Base-by-base conservation (phyloP, 768 basidiomycete species). In the Amanita muscaria region DNA sequence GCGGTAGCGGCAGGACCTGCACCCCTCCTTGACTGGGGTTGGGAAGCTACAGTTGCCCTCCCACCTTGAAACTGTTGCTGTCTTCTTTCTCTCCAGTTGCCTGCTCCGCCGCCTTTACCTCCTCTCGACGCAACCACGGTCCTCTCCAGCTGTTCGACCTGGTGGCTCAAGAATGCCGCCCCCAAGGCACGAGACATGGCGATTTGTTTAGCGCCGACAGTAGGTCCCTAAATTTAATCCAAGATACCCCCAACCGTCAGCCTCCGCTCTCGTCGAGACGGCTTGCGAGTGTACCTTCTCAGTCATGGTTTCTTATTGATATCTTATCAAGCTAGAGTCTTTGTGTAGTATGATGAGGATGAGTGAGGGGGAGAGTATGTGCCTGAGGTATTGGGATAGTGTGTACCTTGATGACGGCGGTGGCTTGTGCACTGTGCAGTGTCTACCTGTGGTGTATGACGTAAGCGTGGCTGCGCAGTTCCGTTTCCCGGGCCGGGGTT, bases 161-260 rank as follows among this genome's bases (percentile, higher is more conserved):
- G 87, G 53, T 91, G 88, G 51, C 74, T 83, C 48, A 91, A 74
- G 59, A 89, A 89, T 2, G 88, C 88, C 22, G 88, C 87, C 15
- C 88, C 88, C 30, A 91, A 76, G 1, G 88, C 88, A 50, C 80
- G 77, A 45, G 88, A 89, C 84, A 91, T 86, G 46, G 85, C 85
- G 32, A 84, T 59, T 59, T 82, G 83, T 62, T 74, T 79, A 23
- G 67, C 57, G 33, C 23, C 16, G 5, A 44, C 42, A 10, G 32
- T 35, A n/a, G 42, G 40, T 30, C 40, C 40, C 40, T 42, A 15
- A 18, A 6, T n/a, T 16, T 14, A 18, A 15, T n/a, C 4, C 29
- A n/a, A 40, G 23, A 9, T 16, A 11, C 3, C 19, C 15, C 7
- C 0, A 4, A 16, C 3, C 15, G 10, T 6, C n/a, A n/a, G n/a